Evolutionary conservation across 495 filamentous ascomycete genomes (phyloP).

Genomic region (Trichoderma parareesei): DNA sequence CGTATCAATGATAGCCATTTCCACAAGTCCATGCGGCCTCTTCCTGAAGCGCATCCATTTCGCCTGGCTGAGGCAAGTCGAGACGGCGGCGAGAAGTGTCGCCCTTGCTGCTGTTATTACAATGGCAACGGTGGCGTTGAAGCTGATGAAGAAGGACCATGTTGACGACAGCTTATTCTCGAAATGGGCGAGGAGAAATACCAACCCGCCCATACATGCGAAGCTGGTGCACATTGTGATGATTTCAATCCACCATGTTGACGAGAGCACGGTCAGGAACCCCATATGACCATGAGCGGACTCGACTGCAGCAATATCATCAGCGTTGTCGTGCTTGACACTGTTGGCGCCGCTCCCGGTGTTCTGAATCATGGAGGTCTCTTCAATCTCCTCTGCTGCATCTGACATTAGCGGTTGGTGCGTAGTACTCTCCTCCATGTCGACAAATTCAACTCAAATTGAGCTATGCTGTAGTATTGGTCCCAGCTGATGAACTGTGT

Average conservation of each 20-base stretch:
- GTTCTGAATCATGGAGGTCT: too few relatives aligned
- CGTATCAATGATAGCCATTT: background rate
- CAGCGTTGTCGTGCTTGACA: too few relatives aligned
- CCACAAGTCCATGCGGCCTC: background rate
- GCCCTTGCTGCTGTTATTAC: background rate
- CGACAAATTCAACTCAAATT: too few relatives aligned
- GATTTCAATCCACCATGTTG: constrained; percentile 1
- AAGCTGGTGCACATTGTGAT: background rate
- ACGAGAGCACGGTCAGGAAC: background rate
- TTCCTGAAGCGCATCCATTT: background rate
- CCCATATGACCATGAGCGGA: too few relatives aligned
- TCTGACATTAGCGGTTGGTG: too few relatives aligned
- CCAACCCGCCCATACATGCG: background rate
- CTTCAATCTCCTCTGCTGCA: too few relatives aligned
- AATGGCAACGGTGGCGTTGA: background rate
- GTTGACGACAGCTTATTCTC: background rate
- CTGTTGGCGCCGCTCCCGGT: too few relatives aligned
- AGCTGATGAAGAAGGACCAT: background rate
- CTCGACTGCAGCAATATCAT: too few relatives aligned
- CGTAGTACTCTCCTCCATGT: too few relatives aligned
- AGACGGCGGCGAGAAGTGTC: background rate
- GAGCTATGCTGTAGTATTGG: too few relatives aligned
- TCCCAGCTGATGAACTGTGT: too few relatives aligned
- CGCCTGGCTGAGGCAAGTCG: background rate
- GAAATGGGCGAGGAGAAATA: background rate